Percentiles rank a stretch among this genome's conserved stretches.
Conservation (phyloP, 768 basidiomycete genomes). For the Lanmaoa pseudosensibilis region DNA sequence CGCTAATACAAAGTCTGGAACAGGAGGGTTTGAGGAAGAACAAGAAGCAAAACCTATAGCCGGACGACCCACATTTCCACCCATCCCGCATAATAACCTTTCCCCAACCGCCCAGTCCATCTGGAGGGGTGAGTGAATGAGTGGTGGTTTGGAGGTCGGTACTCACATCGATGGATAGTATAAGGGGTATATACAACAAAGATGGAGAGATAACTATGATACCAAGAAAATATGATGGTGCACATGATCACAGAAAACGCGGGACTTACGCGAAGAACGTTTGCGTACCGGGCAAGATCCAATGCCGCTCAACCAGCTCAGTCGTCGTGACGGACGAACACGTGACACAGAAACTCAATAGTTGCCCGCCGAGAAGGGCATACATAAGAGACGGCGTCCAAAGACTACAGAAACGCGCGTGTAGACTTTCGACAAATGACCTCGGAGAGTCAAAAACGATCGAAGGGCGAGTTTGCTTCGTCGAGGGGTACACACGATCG, state of each 20-base stretch:
- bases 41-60: background rate
- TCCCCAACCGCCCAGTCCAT: conserved; percentile 78
- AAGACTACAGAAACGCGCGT: conserved; percentile 24
- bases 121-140: conserved; percentile 37
- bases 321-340: conserved; percentile 64
- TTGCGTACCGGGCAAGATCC: conserved; percentile 77
- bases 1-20: conserved; percentile 73
- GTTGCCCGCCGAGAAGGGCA: conserved; percentile 29
- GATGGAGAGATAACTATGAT: conserved; percentile 65
- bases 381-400: conserved; percentile 31
- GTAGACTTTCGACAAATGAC: conserved; percentile 18
- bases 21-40: background rate
- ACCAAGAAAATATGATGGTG: background rate
- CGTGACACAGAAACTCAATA: conserved; percentile 25
- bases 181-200: conserved; percentile 82
- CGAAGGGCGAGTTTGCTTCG: conserved; percentile 11
- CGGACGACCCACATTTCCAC: conserved; percentile 71
- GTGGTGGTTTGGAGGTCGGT: background rate
- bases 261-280: conserved; percentile 70
- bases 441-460: conserved; percentile 23
- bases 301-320: conserved; percentile 62
- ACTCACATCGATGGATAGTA: conserved; percentile 82
- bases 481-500: background rate
- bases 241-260: background rate
- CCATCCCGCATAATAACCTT: conserved; percentile 74